Conservation (phyloP, 2,329 filamentous ascomycete genomes). For the Microcera coccophila region DNA sequence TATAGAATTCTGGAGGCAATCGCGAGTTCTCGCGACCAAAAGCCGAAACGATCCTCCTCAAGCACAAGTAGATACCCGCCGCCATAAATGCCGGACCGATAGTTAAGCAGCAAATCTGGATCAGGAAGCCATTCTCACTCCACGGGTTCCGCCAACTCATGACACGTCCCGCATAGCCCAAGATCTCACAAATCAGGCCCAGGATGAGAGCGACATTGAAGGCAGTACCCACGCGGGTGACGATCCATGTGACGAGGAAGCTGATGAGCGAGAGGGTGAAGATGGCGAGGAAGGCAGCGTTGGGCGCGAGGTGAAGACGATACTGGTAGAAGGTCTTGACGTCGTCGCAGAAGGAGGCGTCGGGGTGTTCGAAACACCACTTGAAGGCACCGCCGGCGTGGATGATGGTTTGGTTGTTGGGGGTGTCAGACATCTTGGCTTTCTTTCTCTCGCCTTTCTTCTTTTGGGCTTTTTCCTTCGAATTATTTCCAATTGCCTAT, state of each 20-base stretch:
- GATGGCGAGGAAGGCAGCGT: conserved; percentile 47
- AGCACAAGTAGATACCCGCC: conserved; percentile 60
- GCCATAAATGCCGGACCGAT: conserved; percentile 63
- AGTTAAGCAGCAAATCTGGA: conserved; percentile 60
- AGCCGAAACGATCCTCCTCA: conserved; percentile 47
- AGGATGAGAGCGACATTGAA: conserved; percentile 52
- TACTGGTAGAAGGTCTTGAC: conserved; percentile 48
- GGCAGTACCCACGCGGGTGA: conserved; percentile 44
- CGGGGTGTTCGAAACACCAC: conserved; percentile 30
- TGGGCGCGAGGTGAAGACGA: conserved; percentile 47
- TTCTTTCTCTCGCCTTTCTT: no score
- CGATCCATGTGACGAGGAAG: conserved; percentile 38
- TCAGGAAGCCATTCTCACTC: conserved; percentile 44
- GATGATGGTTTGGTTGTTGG: conserved; percentile 21
- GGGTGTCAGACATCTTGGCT: no score
- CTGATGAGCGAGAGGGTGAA: conserved; percentile 44
- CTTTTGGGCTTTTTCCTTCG: no score
- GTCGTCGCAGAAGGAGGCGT: conserved; percentile 26
- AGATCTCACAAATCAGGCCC: conserved; percentile 52
- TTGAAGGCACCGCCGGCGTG: conserved; percentile 11
- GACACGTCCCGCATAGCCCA: conserved; percentile 58
- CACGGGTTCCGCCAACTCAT: conserved; percentile 53
- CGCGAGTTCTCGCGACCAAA: conserved; percentile 48
- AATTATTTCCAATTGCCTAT: no score
- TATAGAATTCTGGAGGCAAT: conserved; percentile 45